These are phyloP conservation scores for Cucurbita moschata DNA, from an alignment of 306 rosid genomes.

Conservation along the genomic window DNA sequence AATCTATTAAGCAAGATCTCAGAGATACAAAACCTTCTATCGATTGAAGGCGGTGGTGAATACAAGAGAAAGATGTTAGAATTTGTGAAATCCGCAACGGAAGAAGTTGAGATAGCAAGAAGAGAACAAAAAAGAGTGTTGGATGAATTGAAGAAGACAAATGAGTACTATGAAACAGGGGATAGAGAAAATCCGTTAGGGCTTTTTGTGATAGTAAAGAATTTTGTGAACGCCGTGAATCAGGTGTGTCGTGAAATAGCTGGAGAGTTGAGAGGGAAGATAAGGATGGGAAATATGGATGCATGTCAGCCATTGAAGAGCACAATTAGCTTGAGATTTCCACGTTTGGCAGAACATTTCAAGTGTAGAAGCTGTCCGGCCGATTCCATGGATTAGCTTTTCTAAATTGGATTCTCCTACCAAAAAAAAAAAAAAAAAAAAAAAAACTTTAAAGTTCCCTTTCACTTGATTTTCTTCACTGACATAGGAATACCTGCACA, in stretches of 20 bases:
- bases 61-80: conserved; percentile 15
- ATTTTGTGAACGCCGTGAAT: conserved; percentile 50
- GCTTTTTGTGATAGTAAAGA: conserved; percentile 45
- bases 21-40: conserved; percentile 32
- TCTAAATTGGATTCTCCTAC: neutral
- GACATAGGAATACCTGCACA: conserved; percentile 99
- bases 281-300: neutral
- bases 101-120: conserved; percentile 43
- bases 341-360: neutral
- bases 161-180: conserved; percentile 52
- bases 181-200: conserved; percentile 34
- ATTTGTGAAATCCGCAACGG: too few relatives aligned
- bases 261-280: conserved; percentile 28
- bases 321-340: neutral
- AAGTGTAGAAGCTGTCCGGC: neutral
- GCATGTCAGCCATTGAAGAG: neutral
- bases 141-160: conserved; percentile 57
- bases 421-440: too few relatives aligned
- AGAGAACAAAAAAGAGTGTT: conserved; percentile 43
- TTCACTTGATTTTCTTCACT: conserved; percentile 56
- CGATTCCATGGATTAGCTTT: neutral
- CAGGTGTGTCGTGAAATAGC: conserved; percentile 39
- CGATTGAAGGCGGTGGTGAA: conserved; percentile 25
- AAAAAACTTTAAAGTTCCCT: too few relatives aligned
- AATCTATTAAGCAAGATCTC: conserved; percentile 19